Base-by-base conservation (phyloP, 2,329 filamentous ascomycete genomes). In the Botrytis squamosa region DNA sequence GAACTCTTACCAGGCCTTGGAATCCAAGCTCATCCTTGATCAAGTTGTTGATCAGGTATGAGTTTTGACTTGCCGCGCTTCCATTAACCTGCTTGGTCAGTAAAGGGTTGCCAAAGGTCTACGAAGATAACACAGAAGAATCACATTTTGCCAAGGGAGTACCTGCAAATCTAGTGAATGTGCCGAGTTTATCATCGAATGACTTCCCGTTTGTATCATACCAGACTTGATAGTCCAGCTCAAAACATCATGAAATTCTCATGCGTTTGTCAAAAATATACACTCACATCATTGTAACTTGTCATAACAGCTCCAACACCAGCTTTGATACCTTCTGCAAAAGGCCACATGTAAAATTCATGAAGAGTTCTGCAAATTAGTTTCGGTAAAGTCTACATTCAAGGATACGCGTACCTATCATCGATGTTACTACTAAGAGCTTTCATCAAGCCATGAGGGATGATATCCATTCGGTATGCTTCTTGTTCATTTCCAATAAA, bases 261-360 rank as follows among this genome's bases (percentile, higher is more conserved):
- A 42, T n/a, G 33, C n/a, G 29, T 7, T 18, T 40, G 5, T n/a
- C 14, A 22, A 14, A 29, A 29, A 49, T 10, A 22, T 38, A 33
- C n/a, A 49, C 65, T 49, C 49, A 73, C 82, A 78, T 89, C 89
- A 80, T 93, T 92, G 77, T 97, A 97, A 2, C 90, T 89, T 80
- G 93, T 94, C 94, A 97, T 97, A 71, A 97, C 85, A 12, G 91
- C 91, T 1, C 89, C 92, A 8, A 94, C 93, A 40, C 93, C 93
- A 20, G 92, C 93, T 75, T 88, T 89, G 63, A 97, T 79, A 12
- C 80, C 81, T 62, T 83, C 80, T 46, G 85, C 86, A 80, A 90
- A 90, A 2, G 88, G 88, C 88, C 88, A 90, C 10, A 86, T 80
- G 75, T 89, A 89, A 3, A 89, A 82, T 78, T 90, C 89, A 78